These are phyloP conservation scores for Sporothrix inflata DNA, from an alignment of 2,329 filamentous ascomycete genomes.

Conservation along the genomic window DNA sequence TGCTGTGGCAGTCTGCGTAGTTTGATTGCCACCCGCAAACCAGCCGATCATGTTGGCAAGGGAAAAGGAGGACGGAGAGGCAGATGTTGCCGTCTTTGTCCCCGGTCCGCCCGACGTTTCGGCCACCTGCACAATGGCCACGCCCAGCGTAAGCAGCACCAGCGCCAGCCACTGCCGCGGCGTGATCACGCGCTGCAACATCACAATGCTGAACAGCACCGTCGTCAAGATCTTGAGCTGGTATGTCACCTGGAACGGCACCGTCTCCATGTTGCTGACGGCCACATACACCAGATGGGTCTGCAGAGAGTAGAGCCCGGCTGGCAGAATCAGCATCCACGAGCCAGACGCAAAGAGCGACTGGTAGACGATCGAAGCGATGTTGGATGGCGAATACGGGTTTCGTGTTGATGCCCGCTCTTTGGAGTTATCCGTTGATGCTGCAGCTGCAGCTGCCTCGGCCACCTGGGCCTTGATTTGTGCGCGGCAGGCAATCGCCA, in stretches of 20 bases:
- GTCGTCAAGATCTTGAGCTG: conserved; percentile 27
- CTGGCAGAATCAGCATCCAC: conserved; percentile 18
- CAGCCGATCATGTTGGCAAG: conserved; percentile 2
- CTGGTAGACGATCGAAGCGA: not conserved
- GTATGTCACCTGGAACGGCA: conserved; percentile 24
- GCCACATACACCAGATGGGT: conserved; percentile 22
- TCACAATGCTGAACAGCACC: conserved; percentile 23
- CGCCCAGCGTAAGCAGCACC: conserved; percentile 19
- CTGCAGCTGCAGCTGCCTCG: not conserved
- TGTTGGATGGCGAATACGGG: not conserved
- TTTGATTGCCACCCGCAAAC: not conserved
- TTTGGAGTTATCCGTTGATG: not conserved
- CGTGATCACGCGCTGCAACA: conserved; percentile 13
- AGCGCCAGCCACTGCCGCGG: conserved; percentile 21
- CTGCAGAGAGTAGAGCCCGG: conserved; percentile 22
- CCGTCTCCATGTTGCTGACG: conserved; percentile 25
- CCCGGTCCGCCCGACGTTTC: not conserved
- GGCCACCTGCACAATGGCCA: conserved; percentile 26
- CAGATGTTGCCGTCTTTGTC: not conserved
- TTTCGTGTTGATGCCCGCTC: not conserved
- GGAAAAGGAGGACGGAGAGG: not conserved
- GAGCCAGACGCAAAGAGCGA: conserved; percentile 10
- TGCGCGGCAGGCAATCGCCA: not conserved
- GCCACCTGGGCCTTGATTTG: not conserved
- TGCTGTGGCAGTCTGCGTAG: not conserved